Conservation (phyloP, 129 eudicot genomes). For the Flaveria sonorensis region DNA sequence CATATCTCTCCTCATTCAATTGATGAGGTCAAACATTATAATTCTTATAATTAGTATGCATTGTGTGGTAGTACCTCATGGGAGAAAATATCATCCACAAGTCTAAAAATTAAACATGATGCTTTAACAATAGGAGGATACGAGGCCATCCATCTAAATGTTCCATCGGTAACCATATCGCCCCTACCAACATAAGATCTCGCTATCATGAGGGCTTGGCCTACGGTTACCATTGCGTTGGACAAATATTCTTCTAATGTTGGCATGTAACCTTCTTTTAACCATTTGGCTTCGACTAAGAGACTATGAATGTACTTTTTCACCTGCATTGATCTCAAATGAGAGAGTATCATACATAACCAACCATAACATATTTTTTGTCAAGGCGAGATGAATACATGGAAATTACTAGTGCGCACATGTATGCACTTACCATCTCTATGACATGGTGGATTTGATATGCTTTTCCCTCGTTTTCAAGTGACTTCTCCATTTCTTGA, state of each 20-base stretch:
- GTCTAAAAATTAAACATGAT: slow-evolving; percentile 32
- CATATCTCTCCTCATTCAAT: too few species aligned
- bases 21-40: too few species aligned
- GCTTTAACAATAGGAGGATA: slow-evolving; percentile 39
- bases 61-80: slow-evolving; percentile 31
- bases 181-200: slow-evolving; percentile 39
- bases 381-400: background rate
- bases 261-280: slow-evolving; percentile 28
- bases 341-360: background rate
- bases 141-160: slow-evolving; percentile 45
- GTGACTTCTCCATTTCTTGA: slow-evolving; percentile 27
- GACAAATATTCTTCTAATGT: slow-evolving; percentile 46
- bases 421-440: slow-evolving; percentile 19
- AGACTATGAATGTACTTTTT: slow-evolving; percentile 14
- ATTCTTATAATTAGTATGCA: background rate
- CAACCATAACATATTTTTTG: background rate
- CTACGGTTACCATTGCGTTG: slow-evolving; percentile 17
- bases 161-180: slow-evolving; percentile 25
- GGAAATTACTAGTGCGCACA: too few species aligned
- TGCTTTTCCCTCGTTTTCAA: slow-evolving; percentile 23
- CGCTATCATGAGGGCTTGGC: slow-evolving; percentile 13
- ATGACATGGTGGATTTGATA: slow-evolving; percentile 24
- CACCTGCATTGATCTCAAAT: slow-evolving; percentile 6
- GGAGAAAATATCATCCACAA: slow-evolving; percentile 44
- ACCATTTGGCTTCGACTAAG: slow-evolving; percentile 48